Conservation (phyloP, 306 rosid species). For the Adenanthera pavonina region DNA sequence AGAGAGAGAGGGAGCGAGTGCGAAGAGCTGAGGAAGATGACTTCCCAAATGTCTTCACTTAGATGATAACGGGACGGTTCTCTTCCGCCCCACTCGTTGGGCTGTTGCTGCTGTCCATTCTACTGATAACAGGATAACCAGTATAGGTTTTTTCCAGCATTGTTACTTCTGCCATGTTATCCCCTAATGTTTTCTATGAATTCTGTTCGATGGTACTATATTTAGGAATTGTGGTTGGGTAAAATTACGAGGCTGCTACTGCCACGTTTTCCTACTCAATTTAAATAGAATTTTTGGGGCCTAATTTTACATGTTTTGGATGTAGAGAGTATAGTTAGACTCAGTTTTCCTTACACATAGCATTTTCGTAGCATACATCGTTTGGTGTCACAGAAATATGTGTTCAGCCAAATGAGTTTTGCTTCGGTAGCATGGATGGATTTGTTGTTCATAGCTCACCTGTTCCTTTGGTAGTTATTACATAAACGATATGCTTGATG, state of each 20-base stretch:
- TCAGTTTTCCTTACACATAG: conserved; percentile 12
- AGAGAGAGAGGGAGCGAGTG: conserved; percentile 47
- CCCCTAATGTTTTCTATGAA: neutral
- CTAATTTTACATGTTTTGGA: neutral
- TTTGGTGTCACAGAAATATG: neutral
- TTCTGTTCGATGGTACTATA: neutral
- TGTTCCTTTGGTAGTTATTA: neutral
- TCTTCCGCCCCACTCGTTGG: too few relatives aligned
- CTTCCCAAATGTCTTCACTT: neutral
- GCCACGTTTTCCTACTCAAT: neutral
- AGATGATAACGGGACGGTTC: conserved; percentile 30
- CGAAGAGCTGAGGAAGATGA: conserved; percentile 46
- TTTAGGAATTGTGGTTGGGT: conserved; percentile 26
- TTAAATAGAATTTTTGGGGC: neutral
- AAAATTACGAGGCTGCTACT: neutral
- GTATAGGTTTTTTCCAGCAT: too few relatives aligned
- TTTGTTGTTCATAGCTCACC: conserved; percentile 13
- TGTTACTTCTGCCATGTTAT: neutral
- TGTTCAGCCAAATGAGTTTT: conserved; percentile 8
- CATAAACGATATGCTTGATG: neutral
- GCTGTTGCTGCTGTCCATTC: too few relatives aligned
- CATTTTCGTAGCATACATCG: neutral
- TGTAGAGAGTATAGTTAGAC: neutral
- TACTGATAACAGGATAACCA: too few relatives aligned
- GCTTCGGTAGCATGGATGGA: neutral